Evolutionary conservation across 2,329 filamentous ascomycete genomes (phyloP).

Genomic region (Golovinomyces cichoracearum): DNA sequence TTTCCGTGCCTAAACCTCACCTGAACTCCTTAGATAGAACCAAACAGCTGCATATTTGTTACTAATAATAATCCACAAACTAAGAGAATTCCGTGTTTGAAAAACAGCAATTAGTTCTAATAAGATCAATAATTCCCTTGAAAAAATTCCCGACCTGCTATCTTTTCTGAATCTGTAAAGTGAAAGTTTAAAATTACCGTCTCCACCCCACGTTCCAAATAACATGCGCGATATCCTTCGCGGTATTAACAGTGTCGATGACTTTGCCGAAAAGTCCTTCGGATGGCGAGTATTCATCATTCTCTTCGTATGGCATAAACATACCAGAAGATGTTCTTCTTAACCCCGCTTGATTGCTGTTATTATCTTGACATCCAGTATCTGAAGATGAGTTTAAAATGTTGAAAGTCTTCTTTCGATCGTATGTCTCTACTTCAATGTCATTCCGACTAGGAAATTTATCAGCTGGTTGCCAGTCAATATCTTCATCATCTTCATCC

Average conservation of each 20-base stretch:
- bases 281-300: slow-evolving; percentile 33
- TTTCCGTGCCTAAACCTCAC: too few relatives aligned
- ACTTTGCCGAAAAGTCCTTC: slow-evolving; percentile 24
- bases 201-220: slow-evolving; percentile 34
- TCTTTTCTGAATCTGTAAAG: too few relatives aligned
- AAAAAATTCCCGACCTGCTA: too few relatives aligned
- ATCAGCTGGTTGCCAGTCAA: slow-evolving; percentile 22
- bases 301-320: slow-evolving; percentile 70
- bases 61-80: too few relatives aligned
- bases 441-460: slow-evolving; percentile 12
- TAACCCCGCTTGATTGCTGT: slow-evolving; percentile 32
- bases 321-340: slow-evolving; percentile 63
- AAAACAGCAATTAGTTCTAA: too few relatives aligned
- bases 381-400: slow-evolving; percentile 19
- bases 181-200: slow-evolving; percentile 5
- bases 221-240: slow-evolving; percentile 42
- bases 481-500: slow-evolving; percentile 25
- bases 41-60: too few relatives aligned
- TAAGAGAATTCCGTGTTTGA: too few relatives aligned
- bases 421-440: slow-evolving; percentile 10
- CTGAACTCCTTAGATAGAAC: too few relatives aligned
- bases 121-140: too few relatives aligned
- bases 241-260: slow-evolving; percentile 30
- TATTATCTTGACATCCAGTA: not conserved
- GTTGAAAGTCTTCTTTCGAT: slow-evolving; percentile 10